Base-by-base conservation (phyloP, 1,139 yeast species). In the Suhomyces wounanorum region DNA sequence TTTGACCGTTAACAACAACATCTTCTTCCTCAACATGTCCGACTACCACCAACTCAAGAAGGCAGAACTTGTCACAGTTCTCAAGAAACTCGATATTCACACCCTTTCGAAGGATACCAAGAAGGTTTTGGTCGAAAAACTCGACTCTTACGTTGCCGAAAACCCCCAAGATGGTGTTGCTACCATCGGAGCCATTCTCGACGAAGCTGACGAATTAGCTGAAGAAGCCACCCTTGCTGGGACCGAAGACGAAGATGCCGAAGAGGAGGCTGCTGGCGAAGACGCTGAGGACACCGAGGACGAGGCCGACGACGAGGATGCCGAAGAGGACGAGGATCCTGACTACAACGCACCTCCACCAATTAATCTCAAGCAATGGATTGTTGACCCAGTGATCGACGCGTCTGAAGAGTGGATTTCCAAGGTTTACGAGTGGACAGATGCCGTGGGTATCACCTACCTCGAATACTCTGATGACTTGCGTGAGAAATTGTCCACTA, bases 401-500 rank as follows among this genome's bases (percentile, higher is more conserved):
- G 54, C 60, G 40, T 61, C 62, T 40, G 80, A 75, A 59, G 52
- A 52, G 26, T 55, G 64, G 35, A 57, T 64, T 54, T 62, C 67
- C 45, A 64, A 66, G 54, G 54, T 73, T 23, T 65, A 68, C 58
- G 74, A 70, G 45, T 62, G 69, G 53, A 69, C 79, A 49, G 79
- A 77, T 59, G 54, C 55, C 10, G 62, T 75, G 48, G 75, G 77
- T 26, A 73, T 76, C 54, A 75, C 78, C 48, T 61, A 75, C 49
- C 64, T 70, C 47, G 77, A 73, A 49, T 68, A 66, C 57, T 78
- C 74, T 56, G 77, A 75, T 51, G 75, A 70, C 51, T 66, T 80
- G 53, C 73, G 85, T 65, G 83, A 80, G 50, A 68, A 68, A 47
- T 70, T 81, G 56, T 76, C 82, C 48, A 77, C 72, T 52, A 73